Base-by-base conservation (phyloP, 768 basidiomycete genomes). In the Leucosporidium yakuticum region DNA sequence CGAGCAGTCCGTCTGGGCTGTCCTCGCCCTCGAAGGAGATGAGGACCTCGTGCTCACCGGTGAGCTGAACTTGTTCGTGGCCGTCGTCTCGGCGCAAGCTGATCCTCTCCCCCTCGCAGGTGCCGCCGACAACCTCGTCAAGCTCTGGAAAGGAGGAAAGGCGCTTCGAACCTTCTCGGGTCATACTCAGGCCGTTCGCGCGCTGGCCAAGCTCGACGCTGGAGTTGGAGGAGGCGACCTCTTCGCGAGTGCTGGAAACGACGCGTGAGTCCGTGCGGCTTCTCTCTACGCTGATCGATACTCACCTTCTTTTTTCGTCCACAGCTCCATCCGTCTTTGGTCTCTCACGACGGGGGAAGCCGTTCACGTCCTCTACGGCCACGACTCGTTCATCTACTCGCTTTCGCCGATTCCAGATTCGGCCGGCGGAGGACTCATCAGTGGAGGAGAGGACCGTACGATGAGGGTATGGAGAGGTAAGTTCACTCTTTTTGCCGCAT, bases 331-430 rank as follows among this genome's bases (percentile, higher is more conserved):
- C 71, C 89, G 87, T 58, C 86, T 96, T 25, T 99, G 94, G 90
- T 88, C 90, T 27, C 55, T 74, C 20, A 15, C 61, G 8, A 62
- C 68, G 19, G 82, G 91, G 51, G 87, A 85, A 63, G 89, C 91
- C 65, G 90, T 83, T 56, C 82, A 88, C 63, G 87, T 88, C 76
- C 79, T 98, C n/a, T 87, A 89, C 6, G 96, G 93, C 1, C 96
- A 98, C 78, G 95, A 93, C 2, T 96, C 93, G 27, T 99, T 97
- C 77, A 91, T 98, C 20, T 99, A 98, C 80, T 88, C 89, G 65
- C 78, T 99, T 20, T 85, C 89, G 0, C 84, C 90, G 25, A 83
- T 97, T 25, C 88, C 92, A 2, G 85, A 80, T 69, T 23, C 68
- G 25, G 75, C 77, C 62, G 90, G 94, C 25, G 86, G 88, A 71